Percentiles rank a stretch among this genome's conserved stretches.
These are phyloP conservation scores for Neurospora sp. DNA, from an alignment of 495 filamentous ascomycete genomes.

Conservation along the genomic window DNA sequence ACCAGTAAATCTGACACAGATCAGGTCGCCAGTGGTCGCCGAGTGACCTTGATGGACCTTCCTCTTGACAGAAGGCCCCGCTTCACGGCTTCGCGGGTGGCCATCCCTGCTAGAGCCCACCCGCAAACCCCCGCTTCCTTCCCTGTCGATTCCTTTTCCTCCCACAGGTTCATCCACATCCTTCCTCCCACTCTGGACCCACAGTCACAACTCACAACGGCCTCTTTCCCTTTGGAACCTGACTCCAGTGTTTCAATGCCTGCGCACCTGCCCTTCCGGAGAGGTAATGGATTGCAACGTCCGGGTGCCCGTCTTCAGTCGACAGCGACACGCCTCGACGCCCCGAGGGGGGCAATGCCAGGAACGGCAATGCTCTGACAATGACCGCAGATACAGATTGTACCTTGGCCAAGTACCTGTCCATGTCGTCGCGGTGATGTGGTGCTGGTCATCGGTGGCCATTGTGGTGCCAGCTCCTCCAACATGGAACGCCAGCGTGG, in stretches of 20 bases:
- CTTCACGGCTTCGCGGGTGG: background rate
- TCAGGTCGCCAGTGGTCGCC: background rate
- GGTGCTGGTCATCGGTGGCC: background rate
- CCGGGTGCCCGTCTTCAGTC: background rate
- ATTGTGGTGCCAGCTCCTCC: background rate
- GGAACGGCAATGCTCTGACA: background rate
- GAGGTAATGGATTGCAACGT: background rate
- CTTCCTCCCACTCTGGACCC: background rate
- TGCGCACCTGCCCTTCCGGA: background rate
- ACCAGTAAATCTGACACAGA: too few species aligned
- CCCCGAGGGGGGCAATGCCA: background rate
- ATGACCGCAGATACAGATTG: background rate
- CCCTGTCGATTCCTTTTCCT: background rate
- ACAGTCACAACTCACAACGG: background rate
- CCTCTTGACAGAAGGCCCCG: too few species aligned
- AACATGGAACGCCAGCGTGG: background rate
- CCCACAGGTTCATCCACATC: background rate
- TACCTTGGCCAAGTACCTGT: background rate
- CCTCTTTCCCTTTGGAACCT: background rate
- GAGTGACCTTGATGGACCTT: background rate
- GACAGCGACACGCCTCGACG: background rate
- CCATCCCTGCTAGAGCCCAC: background rate
- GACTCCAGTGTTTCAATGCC: background rate
- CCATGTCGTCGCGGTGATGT: background rate
- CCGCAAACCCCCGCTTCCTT: background rate